Evolutionary conservation across 345 rosid genomes (phyloP).

Genomic region (Kernera saxatilis): DNA sequence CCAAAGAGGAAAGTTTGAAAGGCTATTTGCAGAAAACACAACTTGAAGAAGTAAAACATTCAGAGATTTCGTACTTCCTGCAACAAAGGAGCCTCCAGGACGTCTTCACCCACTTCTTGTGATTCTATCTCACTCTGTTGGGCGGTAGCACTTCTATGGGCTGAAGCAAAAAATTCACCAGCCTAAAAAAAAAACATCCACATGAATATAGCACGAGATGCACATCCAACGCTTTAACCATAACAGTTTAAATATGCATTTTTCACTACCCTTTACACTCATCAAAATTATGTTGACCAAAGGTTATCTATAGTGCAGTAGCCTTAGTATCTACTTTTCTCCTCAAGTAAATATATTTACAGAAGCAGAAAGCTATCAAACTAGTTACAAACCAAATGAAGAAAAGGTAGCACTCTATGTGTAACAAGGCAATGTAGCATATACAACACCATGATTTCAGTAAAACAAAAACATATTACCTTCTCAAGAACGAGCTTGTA

Average conservation of each 20-base stretch:
- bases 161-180: constrained; percentile 76
- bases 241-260: background rate
- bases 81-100: constrained; percentile 72
- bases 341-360: background rate
- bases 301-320: background rate
- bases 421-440: background rate
- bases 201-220: constrained; percentile 6
- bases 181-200: constrained; percentile 40
- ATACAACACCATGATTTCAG: background rate
- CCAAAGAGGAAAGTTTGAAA: background rate
- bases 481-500: constrained; percentile 84
- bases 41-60: constrained; percentile 1
- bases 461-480: constrained; percentile 36
- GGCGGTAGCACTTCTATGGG: constrained; percentile 63
- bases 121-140: constrained; percentile 73
- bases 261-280: background rate
- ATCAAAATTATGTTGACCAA: background rate
- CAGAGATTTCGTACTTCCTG: constrained; percentile 27
- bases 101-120: constrained; percentile 47
- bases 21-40: constrained; percentile 1
- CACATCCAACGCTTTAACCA: background rate
- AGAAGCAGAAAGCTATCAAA: background rate
- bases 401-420: background rate
- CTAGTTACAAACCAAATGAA: background rate
- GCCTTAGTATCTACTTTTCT: background rate